Evolutionary conservation across 179 eudicot species (phyloP), one percentile per base, ranked within the genome.

Genomic region (Spinacia oleracea): DNA sequence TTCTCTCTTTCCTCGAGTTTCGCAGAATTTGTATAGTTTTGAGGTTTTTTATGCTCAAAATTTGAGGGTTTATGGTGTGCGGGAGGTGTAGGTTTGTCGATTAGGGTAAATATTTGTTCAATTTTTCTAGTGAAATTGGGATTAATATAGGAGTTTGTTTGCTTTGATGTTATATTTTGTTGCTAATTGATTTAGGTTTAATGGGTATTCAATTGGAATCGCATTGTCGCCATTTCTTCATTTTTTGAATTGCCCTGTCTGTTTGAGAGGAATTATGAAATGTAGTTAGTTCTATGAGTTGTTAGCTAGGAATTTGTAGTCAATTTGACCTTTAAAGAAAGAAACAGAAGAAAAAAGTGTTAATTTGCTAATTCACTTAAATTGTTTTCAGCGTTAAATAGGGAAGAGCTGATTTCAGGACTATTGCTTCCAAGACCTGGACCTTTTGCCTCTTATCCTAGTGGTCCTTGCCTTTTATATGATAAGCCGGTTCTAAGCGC

Each of bases 391-490:
- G 99, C 76, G 66, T 69, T 92, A 69, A 90, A 89, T 80, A 91
- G 91, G 86, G 96, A 90, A 79, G 92, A 92, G 72, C 82, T 94
- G 80, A 89, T 94, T 64, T 89, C 94, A 16, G 92, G 88, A 72
- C 84, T 94, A 63, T 87, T 92, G 78, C 84, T 87, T 82, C 93
- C 92, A 31, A 84, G 77, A 70, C 86, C 88, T 20, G 90, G 77
- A 74, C 87, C 85, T 66, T 46, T 78, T 69, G 59, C 80, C 56
- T 74, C 86, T 73, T 84, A 77, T 73, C 80, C 88, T 29, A 78
- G 63, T 27, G 85, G 84, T 72, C 60, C 48, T 27, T 79, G 72
- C 77, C 75, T 86, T 53, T 76, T 77, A 68, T 85, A 85, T 78
- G 85, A 73, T 70, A 83, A 82, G 58, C 78, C 82, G 72, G 77